phyloP scores from a whole-genome alignment of 2,329 filamentous ascomycete genomes.

The Shiraia sp. region DNA sequence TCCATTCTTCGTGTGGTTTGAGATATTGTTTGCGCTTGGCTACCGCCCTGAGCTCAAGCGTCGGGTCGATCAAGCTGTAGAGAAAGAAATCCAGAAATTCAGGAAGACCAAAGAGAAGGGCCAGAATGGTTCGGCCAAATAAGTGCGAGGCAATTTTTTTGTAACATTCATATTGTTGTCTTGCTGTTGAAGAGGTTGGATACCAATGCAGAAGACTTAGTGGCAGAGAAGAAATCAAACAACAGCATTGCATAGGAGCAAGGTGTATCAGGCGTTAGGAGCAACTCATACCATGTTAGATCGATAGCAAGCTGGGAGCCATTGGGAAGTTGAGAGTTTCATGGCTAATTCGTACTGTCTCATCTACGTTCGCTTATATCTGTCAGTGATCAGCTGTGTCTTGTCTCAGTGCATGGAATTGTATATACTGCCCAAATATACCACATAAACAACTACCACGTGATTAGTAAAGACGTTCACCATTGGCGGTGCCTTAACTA shows the following conservation, averaged over 20 bases:
- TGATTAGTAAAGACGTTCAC: too few relatives aligned
- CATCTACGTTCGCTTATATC: too few relatives aligned
- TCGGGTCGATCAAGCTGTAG: slow-evolving; percentile 75
- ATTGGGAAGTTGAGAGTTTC: slow-evolving; percentile 4
- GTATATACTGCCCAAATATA: too few relatives aligned
- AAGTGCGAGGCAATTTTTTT: not conserved
- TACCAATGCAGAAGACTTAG: not conserved
- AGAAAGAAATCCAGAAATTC: slow-evolving; percentile 75
- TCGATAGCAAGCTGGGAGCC: not conserved
- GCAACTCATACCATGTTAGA: slow-evolving; percentile 4
- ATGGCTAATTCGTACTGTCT: too few relatives aligned
- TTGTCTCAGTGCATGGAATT: too few relatives aligned
- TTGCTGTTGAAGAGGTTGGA: not conserved
- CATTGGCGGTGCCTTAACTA: too few relatives aligned
- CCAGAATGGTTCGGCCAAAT: slow-evolving; percentile 36
- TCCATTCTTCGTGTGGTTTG: slow-evolving; percentile 96
- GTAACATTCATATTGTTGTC: not conserved
- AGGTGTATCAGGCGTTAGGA: slow-evolving; percentile 22
- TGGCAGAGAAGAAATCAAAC: not conserved
- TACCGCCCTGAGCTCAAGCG: slow-evolving; percentile 87
- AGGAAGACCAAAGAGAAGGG: slow-evolving; percentile 59
- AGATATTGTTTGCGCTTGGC: slow-evolving; percentile 85
- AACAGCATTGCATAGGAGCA: slow-evolving; percentile 28
- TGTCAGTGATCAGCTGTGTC: too few relatives aligned
- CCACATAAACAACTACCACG: too few relatives aligned